phyloP scores from a whole-genome alignment of 192 early-diverging fungal genomes.

The Umbelopsis sp. region DNA sequence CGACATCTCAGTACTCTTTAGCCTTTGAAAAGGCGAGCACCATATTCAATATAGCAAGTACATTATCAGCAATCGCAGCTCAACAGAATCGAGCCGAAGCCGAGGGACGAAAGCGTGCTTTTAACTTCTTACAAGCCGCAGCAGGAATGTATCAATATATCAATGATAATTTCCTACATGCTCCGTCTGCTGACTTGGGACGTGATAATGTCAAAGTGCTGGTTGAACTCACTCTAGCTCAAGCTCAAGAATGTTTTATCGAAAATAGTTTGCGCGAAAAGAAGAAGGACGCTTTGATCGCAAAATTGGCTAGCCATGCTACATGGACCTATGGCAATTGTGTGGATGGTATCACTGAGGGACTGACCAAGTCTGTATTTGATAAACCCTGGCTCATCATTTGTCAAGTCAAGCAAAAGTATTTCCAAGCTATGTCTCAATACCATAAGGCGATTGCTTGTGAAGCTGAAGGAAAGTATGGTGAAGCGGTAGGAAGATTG shows the following conservation, averaged over 20 bases:
- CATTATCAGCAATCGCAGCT: constrained; percentile 73
- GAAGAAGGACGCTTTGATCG: constrained; percentile 85
- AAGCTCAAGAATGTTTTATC: constrained; percentile 92
- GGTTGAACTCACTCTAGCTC: constrained; percentile 85
- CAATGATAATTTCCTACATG: constrained; percentile 98
- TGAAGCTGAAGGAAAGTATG: constrained; percentile 81
- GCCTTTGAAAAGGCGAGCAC: constrained; percentile 97
- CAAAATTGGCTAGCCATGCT: constrained; percentile 86
- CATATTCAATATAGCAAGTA: constrained; percentile 93
- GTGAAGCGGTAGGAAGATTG: constrained; percentile 79
- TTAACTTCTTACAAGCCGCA: constrained; percentile 89
- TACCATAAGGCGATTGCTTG: constrained; percentile 79
- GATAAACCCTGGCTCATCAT: constrained; percentile 83
- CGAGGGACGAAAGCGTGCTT: constrained; percentile 78
- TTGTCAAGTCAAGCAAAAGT: constrained; percentile 85
- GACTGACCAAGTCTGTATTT: constrained; percentile 67
- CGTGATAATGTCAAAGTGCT: constrained; percentile 88
- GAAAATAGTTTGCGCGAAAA: constrained; percentile 86
- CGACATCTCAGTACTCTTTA: constrained; percentile 86
- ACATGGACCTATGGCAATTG: constrained; percentile 75
- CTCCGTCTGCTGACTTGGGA: constrained; percentile 90
- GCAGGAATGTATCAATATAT: constrained; percentile 96
- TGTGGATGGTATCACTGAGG: constrained; percentile 71
- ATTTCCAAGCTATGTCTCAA: constrained; percentile 86
- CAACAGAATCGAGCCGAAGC: constrained; percentile 74